A percentile compares a stretch with the other conserved stretches of the same genome.
Conservation (phyloP, 495 filamentous ascomycete species). For the Chlorociboria aeruginascens region DNA sequence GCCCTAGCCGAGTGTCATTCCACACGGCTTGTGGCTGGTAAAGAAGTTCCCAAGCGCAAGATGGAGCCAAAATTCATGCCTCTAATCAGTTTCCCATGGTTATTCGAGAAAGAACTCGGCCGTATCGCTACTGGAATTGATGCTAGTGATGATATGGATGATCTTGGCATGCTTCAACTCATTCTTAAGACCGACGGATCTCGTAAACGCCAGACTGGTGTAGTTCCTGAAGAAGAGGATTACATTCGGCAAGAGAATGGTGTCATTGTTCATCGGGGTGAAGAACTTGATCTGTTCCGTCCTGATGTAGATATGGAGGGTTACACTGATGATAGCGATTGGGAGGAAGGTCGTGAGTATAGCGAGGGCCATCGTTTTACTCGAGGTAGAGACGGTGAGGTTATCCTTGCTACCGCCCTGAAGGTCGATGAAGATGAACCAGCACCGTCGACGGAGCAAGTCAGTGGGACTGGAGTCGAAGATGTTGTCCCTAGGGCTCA, state of each 20-base stretch:
- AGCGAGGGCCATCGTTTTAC: conserved; percentile 1
- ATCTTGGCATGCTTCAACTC: conserved; percentile 2
- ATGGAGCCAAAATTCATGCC: conserved; percentile 46
- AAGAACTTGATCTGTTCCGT: conserved; percentile 26
- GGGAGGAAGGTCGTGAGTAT: not conserved
- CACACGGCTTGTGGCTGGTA: conserved; percentile 23
- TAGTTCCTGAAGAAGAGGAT: conserved; percentile 11
- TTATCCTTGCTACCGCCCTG: conserved; percentile 5
- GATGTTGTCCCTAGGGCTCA: conserved; percentile 12
- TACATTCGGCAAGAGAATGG: conserved; percentile 21
- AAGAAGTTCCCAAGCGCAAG: conserved; percentile 22
- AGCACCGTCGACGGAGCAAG: not conserved
- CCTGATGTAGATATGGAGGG: conserved; percentile 7
- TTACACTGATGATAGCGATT: not conserved
- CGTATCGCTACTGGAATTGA: conserved; percentile 44
- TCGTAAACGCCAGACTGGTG: conserved; percentile 1
- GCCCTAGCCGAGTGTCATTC: conserved; percentile 36
- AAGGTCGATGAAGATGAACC: not conserved
- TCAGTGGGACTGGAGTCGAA: conserved; percentile 16
- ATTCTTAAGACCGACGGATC: conserved; percentile 1
- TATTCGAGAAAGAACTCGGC: conserved; percentile 65
- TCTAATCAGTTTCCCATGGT: conserved; percentile 88
- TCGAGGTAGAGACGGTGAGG: conserved; percentile 1
- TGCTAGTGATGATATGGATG: conserved; percentile 5
- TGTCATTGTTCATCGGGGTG: conserved; percentile 25